Evolutionary conservation across 495 filamentous ascomycete species (phyloP).

Genomic region (Oidiodendron maius): DNA sequence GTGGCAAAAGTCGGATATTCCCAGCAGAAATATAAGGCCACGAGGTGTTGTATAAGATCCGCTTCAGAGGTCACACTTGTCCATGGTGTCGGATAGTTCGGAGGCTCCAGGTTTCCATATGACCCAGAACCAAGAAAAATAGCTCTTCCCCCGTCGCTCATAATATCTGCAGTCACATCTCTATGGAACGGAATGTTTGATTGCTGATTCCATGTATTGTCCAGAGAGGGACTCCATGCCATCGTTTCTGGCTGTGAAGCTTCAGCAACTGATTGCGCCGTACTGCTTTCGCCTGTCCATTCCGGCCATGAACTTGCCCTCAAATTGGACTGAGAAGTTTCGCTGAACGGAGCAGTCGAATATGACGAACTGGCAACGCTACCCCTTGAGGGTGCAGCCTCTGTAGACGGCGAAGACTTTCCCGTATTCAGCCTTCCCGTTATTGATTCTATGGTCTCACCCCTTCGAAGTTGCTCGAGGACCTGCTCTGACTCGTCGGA

Average conservation of each 20-base stretch:
- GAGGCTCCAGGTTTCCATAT: not conserved
- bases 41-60: conserved; percentile 53
- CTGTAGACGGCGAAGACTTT: not conserved
- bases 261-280: not conserved
- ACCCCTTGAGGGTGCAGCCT: conserved; percentile 3
- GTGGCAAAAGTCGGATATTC: conserved; percentile 70
- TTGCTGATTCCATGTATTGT: conserved; percentile 7
- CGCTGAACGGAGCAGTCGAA: not conserved
- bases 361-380: conserved; percentile 2
- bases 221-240: conserved; percentile 14
- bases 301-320: conserved; percentile 1
- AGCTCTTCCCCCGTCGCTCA: conserved; percentile 6
- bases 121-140: conserved; percentile 12
- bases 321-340: not conserved
- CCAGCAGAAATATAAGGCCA: conserved; percentile 76
- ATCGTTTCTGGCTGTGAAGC: conserved; percentile 3
- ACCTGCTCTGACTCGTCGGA: conserved; percentile 41
- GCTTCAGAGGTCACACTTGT: conserved; percentile 54
- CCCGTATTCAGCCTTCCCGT: conserved; percentile 34
- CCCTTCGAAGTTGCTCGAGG: conserved; percentile 37
- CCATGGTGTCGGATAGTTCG: conserved; percentile 34
- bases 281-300: conserved; percentile 1
- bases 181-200: not conserved
- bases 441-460: conserved; percentile 42
- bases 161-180: not conserved